phyloP scores from a whole-genome alignment of 495 filamentous ascomycete genomes.

The Aspergillus biplanus region DNA sequence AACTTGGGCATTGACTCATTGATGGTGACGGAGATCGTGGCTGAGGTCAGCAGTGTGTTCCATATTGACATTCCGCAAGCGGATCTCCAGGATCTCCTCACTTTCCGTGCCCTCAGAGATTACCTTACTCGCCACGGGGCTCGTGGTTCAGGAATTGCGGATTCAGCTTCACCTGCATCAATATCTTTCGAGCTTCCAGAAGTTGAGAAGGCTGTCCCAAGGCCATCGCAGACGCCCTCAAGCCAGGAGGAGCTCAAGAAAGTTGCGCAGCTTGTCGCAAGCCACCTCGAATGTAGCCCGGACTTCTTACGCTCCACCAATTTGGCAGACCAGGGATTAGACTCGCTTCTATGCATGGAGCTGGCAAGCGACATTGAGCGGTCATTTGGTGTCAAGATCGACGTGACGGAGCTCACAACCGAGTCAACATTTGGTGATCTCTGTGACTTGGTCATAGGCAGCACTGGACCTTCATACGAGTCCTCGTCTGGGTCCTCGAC shows the following conservation, averaged over 20 bases:
- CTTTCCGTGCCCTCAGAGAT: background rate
- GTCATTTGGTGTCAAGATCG: slow-evolving; percentile 23
- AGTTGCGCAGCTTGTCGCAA: background rate
- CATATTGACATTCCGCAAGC: slow-evolving; percentile 11
- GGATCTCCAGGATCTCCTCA: background rate
- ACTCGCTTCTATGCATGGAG: slow-evolving; percentile 28
- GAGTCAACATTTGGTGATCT: slow-evolving; percentile 16
- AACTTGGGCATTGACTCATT: slow-evolving; percentile 50
- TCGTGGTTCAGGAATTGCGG: background rate
- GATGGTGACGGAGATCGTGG: slow-evolving; percentile 43
- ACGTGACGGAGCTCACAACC: slow-evolving; percentile 16
- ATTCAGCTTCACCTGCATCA: background rate
- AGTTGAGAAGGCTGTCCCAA: background rate
- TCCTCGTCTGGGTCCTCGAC: background rate
- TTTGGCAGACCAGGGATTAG: slow-evolving; percentile 24
- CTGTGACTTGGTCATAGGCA: background rate
- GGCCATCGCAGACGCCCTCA: background rate
- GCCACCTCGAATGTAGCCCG: background rate
- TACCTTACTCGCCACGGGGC: background rate
- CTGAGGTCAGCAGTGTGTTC: slow-evolving; percentile 34
- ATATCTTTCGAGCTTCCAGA: background rate
- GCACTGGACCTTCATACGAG: background rate
- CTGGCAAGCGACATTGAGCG: slow-evolving; percentile 28
- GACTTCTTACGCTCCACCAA: slow-evolving; percentile 9
- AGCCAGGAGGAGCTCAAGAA: background rate